Conservation (phyloP, 2,329 filamentous ascomycete genomes). For the Neopestalotiopsis rosae region DNA sequence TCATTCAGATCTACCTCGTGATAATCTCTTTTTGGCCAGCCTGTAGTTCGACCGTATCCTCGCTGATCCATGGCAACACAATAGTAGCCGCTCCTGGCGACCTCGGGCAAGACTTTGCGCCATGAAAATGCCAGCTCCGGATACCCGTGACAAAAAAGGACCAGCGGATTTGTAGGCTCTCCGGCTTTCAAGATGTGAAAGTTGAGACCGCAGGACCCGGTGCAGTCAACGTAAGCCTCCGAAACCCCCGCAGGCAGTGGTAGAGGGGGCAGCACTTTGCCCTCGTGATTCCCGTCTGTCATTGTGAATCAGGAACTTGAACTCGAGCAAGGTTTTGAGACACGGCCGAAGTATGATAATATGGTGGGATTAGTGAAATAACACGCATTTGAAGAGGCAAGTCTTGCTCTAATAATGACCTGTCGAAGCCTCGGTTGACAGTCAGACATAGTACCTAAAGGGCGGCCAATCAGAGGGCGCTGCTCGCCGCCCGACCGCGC, state of each 20-base stretch:
- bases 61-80: conserved; percentile 72
- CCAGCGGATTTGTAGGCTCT: conserved; percentile 48
- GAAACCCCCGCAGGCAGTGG: conserved; percentile 57
- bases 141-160: conserved; percentile 70
- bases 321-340: neutral
- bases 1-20: conserved; percentile 58
- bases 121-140: conserved; percentile 74
- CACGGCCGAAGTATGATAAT: neutral
- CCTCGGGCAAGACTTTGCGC: conserved; percentile 64
- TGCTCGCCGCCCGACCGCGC: neutral
- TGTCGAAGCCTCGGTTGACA: neutral
- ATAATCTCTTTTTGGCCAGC: conserved; percentile 59
- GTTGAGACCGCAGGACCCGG: conserved; percentile 56
- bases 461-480: neutral
- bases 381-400: neutral
- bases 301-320: neutral
- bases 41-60: conserved; percentile 70
- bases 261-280: conserved; percentile 24
- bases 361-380: neutral
- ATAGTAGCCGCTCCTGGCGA: conserved; percentile 67
- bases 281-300: neutral
- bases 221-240: conserved; percentile 60
- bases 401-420: neutral
- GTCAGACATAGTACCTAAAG: neutral
- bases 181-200: conserved; percentile 67